Evolutionary conservation across 441 rosid genomes (phyloP).

Genomic region (Brassica hybrid): DNA sequence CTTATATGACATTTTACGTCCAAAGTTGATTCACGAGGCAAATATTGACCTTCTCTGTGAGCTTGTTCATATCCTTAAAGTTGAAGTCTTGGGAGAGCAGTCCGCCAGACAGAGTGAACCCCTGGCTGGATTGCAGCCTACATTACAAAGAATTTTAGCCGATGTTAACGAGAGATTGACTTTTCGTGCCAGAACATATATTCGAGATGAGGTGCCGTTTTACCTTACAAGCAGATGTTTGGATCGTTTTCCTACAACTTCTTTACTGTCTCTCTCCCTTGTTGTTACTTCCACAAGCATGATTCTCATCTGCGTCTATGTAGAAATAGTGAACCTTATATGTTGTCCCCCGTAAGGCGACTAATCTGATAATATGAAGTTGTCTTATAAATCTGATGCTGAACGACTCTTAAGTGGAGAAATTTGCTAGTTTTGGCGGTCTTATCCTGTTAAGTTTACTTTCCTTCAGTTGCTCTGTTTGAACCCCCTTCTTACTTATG

Average conservation of each 20-base stretch:
- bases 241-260: conserved; percentile 22
- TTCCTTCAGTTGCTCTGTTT: conserved; percentile 30
- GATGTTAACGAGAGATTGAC: conserved; percentile 94
- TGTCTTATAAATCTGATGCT: conserved; percentile 15
- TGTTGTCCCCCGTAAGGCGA: conserved; percentile 27
- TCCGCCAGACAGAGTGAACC: conserved; percentile 76
- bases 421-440: conserved; percentile 16
- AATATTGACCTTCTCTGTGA: conserved; percentile 93
- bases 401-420: conserved; percentile 3
- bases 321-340: conserved; percentile 30
- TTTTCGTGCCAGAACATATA: conserved; percentile 94
- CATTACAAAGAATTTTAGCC: conserved; percentile 88
- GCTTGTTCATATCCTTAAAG: conserved; percentile 91
- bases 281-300: conserved; percentile 7
- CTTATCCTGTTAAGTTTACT: conserved; percentile 10
- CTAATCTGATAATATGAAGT: conserved; percentile 14
- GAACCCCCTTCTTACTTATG: conserved; percentile 40
- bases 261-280: conserved; percentile 3
- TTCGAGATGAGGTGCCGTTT: conserved; percentile 80
- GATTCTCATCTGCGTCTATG: conserved; percentile 19
- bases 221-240: conserved; percentile 17
- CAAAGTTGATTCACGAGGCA: conserved; percentile 90
- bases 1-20: conserved; percentile 91
- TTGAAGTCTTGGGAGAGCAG: conserved; percentile 95
- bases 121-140: conserved; percentile 86